These are phyloP conservation scores for Psilocybe cubensis DNA, from an alignment of 768 basidiomycete genomes.

Conservation along the genomic window DNA sequence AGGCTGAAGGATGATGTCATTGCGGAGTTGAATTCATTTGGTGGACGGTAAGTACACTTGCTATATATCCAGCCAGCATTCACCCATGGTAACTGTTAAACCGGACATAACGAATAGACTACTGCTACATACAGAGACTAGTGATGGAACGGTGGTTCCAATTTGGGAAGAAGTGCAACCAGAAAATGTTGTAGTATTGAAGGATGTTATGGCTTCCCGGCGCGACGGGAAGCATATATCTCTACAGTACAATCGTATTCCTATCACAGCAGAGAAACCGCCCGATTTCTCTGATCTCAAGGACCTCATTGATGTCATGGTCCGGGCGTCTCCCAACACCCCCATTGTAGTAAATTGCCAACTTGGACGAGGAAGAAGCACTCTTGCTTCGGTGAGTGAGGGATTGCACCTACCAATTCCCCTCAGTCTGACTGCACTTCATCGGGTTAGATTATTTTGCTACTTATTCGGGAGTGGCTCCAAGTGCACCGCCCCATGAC, in stretches of 20 bases:
- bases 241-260: constrained; percentile 82
- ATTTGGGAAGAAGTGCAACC: constrained; percentile 90
- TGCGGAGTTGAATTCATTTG: constrained; percentile 80
- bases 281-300: constrained; percentile 76
- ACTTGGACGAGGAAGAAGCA: constrained; percentile 90
- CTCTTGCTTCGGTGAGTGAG: constrained; percentile 78
- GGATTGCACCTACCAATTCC: neutral
- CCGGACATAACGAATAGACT: constrained; percentile 51
- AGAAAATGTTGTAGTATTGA: constrained; percentile 76
- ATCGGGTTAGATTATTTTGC: constrained; percentile 64
- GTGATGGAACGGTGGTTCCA: constrained; percentile 87
- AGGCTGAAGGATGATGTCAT: constrained; percentile 88
- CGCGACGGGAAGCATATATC: constrained; percentile 52
- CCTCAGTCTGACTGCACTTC: neutral
- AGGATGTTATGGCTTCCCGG: constrained; percentile 82
- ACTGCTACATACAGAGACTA: constrained; percentile 86
- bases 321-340: constrained; percentile 68
- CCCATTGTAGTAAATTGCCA: constrained; percentile 96
- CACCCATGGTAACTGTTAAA: neutral
- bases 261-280: constrained; percentile 89
- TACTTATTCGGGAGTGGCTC: constrained; percentile 87
- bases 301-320: constrained; percentile 79
- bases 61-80: neutral
- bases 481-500: constrained; percentile 43
- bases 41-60: constrained; percentile 63